Percentiles rank a stretch among this genome's conserved stretches.
Evolutionary conservation across 768 basidiomycete genomes (phyloP).

Genomic region (Baorangia bicolor): DNA sequence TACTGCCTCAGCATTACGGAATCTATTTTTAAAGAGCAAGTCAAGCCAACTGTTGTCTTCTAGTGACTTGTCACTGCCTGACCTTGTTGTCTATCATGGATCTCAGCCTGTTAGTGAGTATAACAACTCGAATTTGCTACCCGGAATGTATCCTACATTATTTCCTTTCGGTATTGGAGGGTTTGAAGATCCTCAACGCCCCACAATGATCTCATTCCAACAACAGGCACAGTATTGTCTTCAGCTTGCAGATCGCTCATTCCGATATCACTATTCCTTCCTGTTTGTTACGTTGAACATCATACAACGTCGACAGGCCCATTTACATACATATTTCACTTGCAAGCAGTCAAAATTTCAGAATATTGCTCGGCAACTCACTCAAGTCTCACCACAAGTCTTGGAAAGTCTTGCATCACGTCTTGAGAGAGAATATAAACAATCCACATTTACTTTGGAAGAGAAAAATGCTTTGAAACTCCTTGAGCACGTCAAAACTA

Average conservation of each 20-base stretch:
- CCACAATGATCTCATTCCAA: not conserved
- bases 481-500: slow-evolving; percentile 28
- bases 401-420: too few relatives aligned
- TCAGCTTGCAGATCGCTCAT: not conserved
- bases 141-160: slow-evolving; percentile 32
- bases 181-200: slow-evolving; percentile 20
- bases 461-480: slow-evolving; percentile 18
- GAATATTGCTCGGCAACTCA: not conserved
- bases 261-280: not conserved
- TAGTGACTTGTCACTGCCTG: slow-evolving; percentile 12
- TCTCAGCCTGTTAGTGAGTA: slow-evolving; percentile 29
- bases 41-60: too few relatives aligned
- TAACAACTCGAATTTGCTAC: slow-evolving; percentile 31
- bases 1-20: slow-evolving; percentile 26
- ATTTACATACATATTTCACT: not conserved
- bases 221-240: not conserved
- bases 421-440: not conserved
- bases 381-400: too few relatives aligned
- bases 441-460: not conserved
- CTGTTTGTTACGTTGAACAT: not conserved
- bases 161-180: slow-evolving; percentile 34
- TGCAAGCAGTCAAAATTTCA: not conserved
- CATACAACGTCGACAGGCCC: not conserved
- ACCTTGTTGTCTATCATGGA: slow-evolving; percentile 24
- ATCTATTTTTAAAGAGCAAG: too few relatives aligned